These are phyloP conservation scores for Microglena sp. DNA, from an alignment of 139 green algal genomes.

Conservation along the genomic window DNA sequence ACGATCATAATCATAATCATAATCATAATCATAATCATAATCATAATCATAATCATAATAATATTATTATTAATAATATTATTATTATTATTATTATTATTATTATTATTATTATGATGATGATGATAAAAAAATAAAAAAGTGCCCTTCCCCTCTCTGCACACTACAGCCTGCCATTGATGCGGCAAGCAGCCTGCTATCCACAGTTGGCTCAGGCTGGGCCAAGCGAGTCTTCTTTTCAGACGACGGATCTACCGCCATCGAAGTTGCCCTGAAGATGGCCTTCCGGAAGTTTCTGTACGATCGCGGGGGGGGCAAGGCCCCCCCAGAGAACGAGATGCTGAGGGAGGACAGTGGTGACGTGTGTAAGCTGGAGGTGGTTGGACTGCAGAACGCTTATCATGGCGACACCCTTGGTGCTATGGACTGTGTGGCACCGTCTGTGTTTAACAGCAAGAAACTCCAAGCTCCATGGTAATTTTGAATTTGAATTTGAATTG, in stretches of 20 bases:
- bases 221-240: conserved; percentile 69
- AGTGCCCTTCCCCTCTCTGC: background rate
- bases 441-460: conserved; percentile 66
- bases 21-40: too few relatives aligned
- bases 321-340: conserved; percentile 7
- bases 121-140: background rate
- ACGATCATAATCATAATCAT: too few relatives aligned
- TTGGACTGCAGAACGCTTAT: conserved; percentile 81
- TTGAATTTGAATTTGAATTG: too few relatives aligned
- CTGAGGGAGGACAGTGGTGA: too few relatives aligned
- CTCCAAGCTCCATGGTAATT: conserved; percentile 16
- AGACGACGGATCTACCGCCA: conserved; percentile 87
- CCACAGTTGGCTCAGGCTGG: conserved; percentile 57
- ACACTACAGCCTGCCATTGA: conserved; percentile 40
- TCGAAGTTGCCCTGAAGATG: conserved; percentile 97
- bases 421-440: conserved; percentile 74
- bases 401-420: conserved; percentile 94
- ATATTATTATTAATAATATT: too few relatives aligned
- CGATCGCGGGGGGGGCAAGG: conserved; percentile 4
- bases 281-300: conserved; percentile 51
- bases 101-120: too few relatives aligned
- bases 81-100: too few relatives aligned
- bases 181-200: conserved; percentile 46
- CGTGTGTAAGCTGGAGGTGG: conserved; percentile 44
- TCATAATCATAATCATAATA: too few relatives aligned